Evolutionary conservation across 495 filamentous ascomycete genomes (phyloP).

Genomic region (Penicillium goetzii): DNA sequence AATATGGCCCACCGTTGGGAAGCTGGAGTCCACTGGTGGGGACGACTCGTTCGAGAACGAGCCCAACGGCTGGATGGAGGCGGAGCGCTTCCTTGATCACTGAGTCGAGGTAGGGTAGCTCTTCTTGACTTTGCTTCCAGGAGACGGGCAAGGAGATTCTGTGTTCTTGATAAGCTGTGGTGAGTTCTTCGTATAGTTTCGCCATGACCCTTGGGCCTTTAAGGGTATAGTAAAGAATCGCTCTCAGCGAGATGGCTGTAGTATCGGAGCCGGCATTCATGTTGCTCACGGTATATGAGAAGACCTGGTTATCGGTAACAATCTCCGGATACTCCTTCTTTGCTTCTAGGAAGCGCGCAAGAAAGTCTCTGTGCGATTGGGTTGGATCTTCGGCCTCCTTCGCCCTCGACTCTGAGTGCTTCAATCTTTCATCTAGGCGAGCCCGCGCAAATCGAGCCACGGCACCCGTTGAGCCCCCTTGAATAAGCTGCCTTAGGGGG

Average conservation of each 20-base stretch:
- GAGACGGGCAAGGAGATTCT: constrained; percentile 38
- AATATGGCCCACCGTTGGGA: constrained; percentile 51
- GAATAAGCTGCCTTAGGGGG: constrained; percentile 42
- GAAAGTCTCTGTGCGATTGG: constrained; percentile 28
- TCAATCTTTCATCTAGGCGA: constrained; percentile 49
- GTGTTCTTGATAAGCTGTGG: constrained; percentile 44
- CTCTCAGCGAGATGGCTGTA: constrained; percentile 51
- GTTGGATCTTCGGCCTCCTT: background rate
- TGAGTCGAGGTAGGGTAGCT: constrained; percentile 63
- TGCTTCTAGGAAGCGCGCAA: constrained; percentile 36
- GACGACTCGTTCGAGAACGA: constrained; percentile 57
- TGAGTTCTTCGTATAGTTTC: constrained; percentile 34
- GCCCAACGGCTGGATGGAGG: constrained; percentile 62
- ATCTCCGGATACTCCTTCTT: constrained; percentile 40
- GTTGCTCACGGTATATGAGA: constrained; percentile 46
- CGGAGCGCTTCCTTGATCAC: constrained; percentile 70
- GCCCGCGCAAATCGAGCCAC: constrained; percentile 49
- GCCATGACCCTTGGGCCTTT: constrained; percentile 34
- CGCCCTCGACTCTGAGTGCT: background rate
- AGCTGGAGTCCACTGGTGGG: constrained; percentile 36
- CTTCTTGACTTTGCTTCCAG: constrained; percentile 47
- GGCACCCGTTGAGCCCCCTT: constrained; percentile 35
- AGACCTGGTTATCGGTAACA: constrained; percentile 36
- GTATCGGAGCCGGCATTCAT: constrained; percentile 58
- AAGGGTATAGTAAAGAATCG: constrained; percentile 56